Base-by-base conservation (phyloP, 345 rosid species). In the Hirschfeldia incana region DNA sequence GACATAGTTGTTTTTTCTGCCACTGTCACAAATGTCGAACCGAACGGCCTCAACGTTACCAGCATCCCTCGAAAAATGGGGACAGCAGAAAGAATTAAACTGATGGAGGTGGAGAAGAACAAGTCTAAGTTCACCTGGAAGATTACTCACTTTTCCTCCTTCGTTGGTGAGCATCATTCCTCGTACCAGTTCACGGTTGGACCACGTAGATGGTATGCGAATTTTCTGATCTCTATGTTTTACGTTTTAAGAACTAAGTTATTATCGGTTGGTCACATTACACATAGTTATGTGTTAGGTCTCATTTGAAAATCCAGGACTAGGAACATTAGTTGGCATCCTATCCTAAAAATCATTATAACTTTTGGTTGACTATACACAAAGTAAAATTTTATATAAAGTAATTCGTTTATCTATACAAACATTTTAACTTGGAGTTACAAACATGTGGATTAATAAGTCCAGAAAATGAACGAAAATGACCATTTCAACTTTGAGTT, bases 61-160 rank as follows among this genome's bases (percentile, higher is more conserved):
- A 0, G 2, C 3, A 0, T 3, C 67, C 58, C 49, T 60, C 68
- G 37, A 60, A 1, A 8, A 12, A 68, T 69, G 4, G 74, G 74
- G 37, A 68, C 74, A 60, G 70, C 57, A 0, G 76, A 77, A 53
- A 70, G 65, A 34, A 1, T 70, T 15, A 77, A 15, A 51, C 65
- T 77, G 15, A 55, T 4, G 1, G 76, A 77, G 2, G 26, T 77
- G 32, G 11, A 32, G 42, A 16, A n/a, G 27, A 28, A 55, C 2
- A 77, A 70, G 10, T 70, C 71, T 15, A 77, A 11, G 70, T 65
- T 70, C 71, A 77, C 81, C 3, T 77, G 81, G 81, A 77, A 70
- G 28, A 77, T 70, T 21, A 51, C 81, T 2, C 71, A 53, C 46
- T 70, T 77, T 65, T 77, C 76, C 32, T 64, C 81, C 46, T 77